A percentile compares a stretch with the other conserved stretches of the same genome.
Conservation (phyloP, 164 flowering plant genomes). For the Magnolia sinica region DNA sequence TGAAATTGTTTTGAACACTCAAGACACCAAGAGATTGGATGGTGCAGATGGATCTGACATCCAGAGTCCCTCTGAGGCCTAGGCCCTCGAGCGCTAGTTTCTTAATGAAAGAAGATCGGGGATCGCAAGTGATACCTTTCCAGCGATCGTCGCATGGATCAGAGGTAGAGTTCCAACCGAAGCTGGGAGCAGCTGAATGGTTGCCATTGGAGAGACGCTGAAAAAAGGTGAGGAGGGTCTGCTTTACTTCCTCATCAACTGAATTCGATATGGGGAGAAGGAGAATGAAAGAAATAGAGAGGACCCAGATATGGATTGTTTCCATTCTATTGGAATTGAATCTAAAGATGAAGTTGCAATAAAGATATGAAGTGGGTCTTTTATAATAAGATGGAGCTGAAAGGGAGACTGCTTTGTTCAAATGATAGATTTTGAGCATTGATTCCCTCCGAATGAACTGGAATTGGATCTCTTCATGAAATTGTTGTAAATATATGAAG, state of each 20-base stretch:
- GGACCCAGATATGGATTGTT: conserved; percentile 24
- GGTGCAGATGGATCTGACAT: conserved; percentile 32
- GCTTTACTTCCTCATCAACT: conserved; percentile 25
- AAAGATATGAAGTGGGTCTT: no score
- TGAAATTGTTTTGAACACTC: conserved; percentile 33
- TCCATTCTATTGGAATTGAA: conserved; percentile 16
- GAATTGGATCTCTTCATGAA: no score
- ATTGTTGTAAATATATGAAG: no score
- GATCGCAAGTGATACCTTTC: conserved; percentile 33
- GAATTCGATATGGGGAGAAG: conserved; percentile 20
- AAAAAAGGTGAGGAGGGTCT: conserved; percentile 29
- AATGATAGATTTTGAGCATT: no score
- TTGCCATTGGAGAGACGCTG: conserved; percentile 15
- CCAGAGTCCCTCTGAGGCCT: conserved; percentile 31
- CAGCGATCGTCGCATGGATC: conserved; percentile 47
- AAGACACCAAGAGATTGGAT: conserved; percentile 30
- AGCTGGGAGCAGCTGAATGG: conserved; percentile 10
- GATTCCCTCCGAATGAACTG: no score
- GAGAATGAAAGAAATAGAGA: conserved; percentile 28
- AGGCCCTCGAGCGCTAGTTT: conserved; percentile 26
- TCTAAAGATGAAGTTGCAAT: background rate
- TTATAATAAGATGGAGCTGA: no score
- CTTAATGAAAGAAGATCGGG: conserved; percentile 10
- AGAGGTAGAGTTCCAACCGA: conserved; percentile 36
- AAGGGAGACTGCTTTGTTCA: no score